Evolutionary conservation across 2,329 filamentous ascomycete species (phyloP).

Genomic region (Fusarium lateritium): DNA sequence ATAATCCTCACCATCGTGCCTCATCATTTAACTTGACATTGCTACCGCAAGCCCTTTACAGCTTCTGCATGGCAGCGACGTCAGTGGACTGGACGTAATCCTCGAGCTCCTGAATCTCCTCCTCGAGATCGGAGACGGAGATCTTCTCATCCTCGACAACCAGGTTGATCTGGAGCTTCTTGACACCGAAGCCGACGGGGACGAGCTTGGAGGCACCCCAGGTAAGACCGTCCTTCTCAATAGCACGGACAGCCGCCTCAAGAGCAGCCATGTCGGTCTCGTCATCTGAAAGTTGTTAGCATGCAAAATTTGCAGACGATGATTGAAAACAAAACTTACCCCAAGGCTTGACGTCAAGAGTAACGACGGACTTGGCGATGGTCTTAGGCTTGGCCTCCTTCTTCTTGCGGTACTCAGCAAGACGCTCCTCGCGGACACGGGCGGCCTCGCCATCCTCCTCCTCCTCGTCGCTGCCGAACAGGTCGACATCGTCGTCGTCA

Average conservation of each 20-base stretch:
- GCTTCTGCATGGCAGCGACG: constrained; percentile 91
- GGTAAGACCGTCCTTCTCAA: constrained; percentile 93
- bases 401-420: constrained; percentile 96
- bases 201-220: constrained; percentile 96
- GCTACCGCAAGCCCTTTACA: constrained; percentile 69
- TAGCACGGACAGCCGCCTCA: constrained; percentile 83
- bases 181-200: constrained; percentile 95
- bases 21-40: constrained; percentile 49
- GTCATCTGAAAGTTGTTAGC: constrained; percentile 73
- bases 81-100: constrained; percentile 97
- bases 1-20: constrained; percentile 53
- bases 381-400: constrained; percentile 94
- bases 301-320: not conserved
- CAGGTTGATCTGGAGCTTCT: constrained; percentile 99
- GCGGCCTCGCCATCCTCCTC: constrained; percentile 93
- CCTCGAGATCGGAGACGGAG: constrained; percentile 87
- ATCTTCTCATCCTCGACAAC: constrained; percentile 98
- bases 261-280: constrained; percentile 92
- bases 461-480: constrained; percentile 94
- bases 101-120: constrained; percentile 85
- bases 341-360: constrained; percentile 98
- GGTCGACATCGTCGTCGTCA: constrained; percentile 83
- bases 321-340: constrained; percentile 71
- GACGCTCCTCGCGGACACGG: constrained; percentile 86
- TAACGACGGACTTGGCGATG: constrained; percentile 95